These are phyloP conservation scores for Bombardia bombarda DNA, from an alignment of 495 filamentous ascomycete species.

Conservation along the genomic window DNA sequence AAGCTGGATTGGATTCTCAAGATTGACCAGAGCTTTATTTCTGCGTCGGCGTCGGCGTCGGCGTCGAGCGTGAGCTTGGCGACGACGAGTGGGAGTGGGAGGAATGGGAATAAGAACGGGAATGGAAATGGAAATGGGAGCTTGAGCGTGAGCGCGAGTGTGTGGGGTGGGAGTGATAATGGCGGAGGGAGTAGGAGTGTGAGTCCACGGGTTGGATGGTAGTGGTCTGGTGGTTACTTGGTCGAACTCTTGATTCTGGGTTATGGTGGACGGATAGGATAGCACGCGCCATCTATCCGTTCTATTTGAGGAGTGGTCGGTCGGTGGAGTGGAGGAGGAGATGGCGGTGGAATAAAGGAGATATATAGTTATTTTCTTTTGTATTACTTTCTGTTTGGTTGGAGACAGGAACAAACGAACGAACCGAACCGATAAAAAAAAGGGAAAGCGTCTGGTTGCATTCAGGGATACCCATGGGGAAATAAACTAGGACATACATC, in stretches of 20 bases:
- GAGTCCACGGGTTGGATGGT: no score
- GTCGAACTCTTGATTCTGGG: no score
- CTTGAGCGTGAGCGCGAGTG: not conserved
- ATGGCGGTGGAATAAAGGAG: not conserved
- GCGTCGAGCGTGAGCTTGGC: not conserved
- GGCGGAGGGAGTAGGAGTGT: not conserved
- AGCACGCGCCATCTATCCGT: no score
- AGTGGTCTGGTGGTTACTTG: no score
- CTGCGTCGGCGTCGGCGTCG: slow-evolving; percentile 9
- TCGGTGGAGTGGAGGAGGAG: not conserved
- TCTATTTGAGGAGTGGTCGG: not conserved
- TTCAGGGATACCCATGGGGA: slow-evolving; percentile 8
- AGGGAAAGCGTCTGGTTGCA: not conserved
- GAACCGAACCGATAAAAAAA: slow-evolving; percentile 1
- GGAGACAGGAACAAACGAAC: not conserved
- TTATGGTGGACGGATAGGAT: no score
- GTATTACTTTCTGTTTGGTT: not conserved
- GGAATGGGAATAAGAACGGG: not conserved
- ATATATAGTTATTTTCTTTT: not conserved
- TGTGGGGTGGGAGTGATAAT: not conserved
- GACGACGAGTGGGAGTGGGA: not conserved
- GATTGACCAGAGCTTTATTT: slow-evolving; percentile 51
- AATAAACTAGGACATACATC: no score
- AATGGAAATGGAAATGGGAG: not conserved
- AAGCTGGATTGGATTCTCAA: slow-evolving; percentile 92